Base-by-base conservation (phyloP, 2,329 filamentous ascomycete genomes). In the Piedraia hortae region DNA sequence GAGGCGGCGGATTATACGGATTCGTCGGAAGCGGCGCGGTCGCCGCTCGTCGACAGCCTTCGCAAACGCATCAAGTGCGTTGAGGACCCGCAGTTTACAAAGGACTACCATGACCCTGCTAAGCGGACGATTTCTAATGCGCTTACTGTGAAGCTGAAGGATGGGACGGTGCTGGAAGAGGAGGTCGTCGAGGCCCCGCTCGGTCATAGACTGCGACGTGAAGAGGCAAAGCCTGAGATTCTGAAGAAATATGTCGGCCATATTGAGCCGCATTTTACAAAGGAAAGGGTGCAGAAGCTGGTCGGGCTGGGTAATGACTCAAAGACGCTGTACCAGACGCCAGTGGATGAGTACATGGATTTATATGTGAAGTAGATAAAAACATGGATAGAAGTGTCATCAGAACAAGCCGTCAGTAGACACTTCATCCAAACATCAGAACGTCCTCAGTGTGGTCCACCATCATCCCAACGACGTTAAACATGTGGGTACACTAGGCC, bases 111-210 rank as follows among this genome's bases (percentile, higher is more conserved):
- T 46, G 62, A 93, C 55, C 77, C 85, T 14, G 55, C 60, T 35
- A 74, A 88, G 55, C 75, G 85, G 38, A 91, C 78, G 48, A 97
- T 97, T 51, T 77, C 78, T 47, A 97, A 97, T 54, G 85, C 80
- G 5, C 59, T 97, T 33, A 91, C 80, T 14, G 80, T 97, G 27
- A 82, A 71, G 39, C 60, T 97, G 35, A 85, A 90, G 47, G 82
- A 93, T 44, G 85, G 85, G 38, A 90, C 78, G 20, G 59, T 85
- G 6, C 58, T 93, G 16, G 70, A 82, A 11, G 85, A 97, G 54
- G 66, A 88, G 28, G 71, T 73, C 21, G 73, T 97, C 24, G 80
- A 91, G 56, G 82, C 85, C 26, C 85, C 85, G 26, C 64, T 97
- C 18, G 85, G 85, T 37, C 85, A 97, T 57, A 70, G 71, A 33